Percentiles rank a stretch among this genome's conserved stretches.
phyloP scores from a whole-genome alignment of 176 grass and related monocot genomes.

The Lolium rigidum region DNA sequence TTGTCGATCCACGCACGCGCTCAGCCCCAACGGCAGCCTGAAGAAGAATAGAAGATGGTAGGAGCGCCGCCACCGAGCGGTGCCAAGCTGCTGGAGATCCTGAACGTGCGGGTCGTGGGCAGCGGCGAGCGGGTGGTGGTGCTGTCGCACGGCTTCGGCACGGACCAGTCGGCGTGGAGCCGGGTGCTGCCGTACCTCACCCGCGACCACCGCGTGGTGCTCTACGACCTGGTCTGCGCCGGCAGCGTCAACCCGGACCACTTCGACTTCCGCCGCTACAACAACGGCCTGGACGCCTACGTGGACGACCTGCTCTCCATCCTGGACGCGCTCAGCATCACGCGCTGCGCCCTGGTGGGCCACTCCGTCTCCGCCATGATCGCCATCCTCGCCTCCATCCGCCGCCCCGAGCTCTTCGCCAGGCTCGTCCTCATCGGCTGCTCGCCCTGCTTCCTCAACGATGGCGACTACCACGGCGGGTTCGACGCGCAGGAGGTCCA shows the following conservation, averaged over 20 bases:
- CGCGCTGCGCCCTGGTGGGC: slow-evolving; percentile 83
- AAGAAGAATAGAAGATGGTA: no score
- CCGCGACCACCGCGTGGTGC: slow-evolving; percentile 85
- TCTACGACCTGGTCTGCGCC: slow-evolving; percentile 95
- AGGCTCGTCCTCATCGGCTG: slow-evolving; percentile 34
- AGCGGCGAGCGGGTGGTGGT: slow-evolving; percentile 77
- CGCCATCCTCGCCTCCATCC: slow-evolving; percentile 87
- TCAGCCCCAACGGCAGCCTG: no score
- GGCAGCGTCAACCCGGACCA: slow-evolving; percentile 95
- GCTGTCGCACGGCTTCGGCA: slow-evolving; percentile 93
- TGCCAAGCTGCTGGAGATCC: slow-evolving; percentile 82
- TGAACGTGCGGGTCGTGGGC: slow-evolving; percentile 90
- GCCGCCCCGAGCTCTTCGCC: slow-evolving; percentile 83
- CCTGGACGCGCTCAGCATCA: slow-evolving; percentile 72
- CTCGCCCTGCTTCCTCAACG: slow-evolving; percentile 85
- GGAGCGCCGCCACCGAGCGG: no score
- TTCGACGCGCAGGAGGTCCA: slow-evolving; percentile 85
- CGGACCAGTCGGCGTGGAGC: slow-evolving; percentile 97
- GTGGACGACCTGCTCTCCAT: slow-evolving; percentile 88
- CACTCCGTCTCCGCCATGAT: slow-evolving; percentile 99
- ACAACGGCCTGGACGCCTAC: slow-evolving; percentile 80
- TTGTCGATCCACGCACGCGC: no score
- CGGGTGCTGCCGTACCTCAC: slow-evolving; percentile 84
- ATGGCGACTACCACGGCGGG: slow-evolving; percentile 83
- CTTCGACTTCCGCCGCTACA: slow-evolving; percentile 93